Percentiles rank a stretch among this genome's conserved stretches.
phyloP scores from a whole-genome alignment of 148 eudicot genomes.

The Nepenthes gracilis region DNA sequence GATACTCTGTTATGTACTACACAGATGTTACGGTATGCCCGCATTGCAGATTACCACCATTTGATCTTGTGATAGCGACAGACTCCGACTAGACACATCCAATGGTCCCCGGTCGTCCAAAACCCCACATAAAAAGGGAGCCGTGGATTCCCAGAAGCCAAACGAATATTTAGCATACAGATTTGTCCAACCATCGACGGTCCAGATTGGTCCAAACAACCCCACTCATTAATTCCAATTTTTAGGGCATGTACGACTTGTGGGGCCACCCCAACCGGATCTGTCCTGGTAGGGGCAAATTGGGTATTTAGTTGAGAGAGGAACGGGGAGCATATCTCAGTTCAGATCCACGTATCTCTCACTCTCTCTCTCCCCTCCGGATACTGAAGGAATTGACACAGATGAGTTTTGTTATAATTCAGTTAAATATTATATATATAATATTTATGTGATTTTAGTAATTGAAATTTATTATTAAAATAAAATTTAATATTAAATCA shows the following conservation, averaged over 20 bases:
- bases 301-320: background rate
- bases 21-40: too few relatives aligned
- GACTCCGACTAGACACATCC: background rate
- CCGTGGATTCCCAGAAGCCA: background rate
- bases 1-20: too few relatives aligned
- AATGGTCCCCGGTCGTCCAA: background rate
- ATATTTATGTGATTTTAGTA: too few relatives aligned
- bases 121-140: background rate
- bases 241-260: slow-evolving; percentile 1
- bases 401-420: too few relatives aligned
- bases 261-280: slow-evolving; percentile 7
- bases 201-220: slow-evolving; percentile 9
- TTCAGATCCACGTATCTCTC: slow-evolving; percentile 12
- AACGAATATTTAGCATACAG: slow-evolving; percentile 34
- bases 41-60: too few relatives aligned
- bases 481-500: too few relatives aligned
- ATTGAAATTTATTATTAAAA: too few relatives aligned
- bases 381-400: too few relatives aligned
- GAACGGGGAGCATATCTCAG: slow-evolving; percentile 24
- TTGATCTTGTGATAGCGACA: too few relatives aligned
- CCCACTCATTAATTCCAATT: slow-evolving; percentile 1
- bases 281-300: slow-evolving; percentile 7
- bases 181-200: slow-evolving; percentile 21
- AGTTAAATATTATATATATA: too few relatives aligned
- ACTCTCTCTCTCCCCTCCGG: background rate